Percentiles rank a stretch among this genome's conserved stretches.
Evolutionary conservation across 1,284 basidiomycete species (phyloP).

Genomic region (Vanrija pseudolonga): DNA sequence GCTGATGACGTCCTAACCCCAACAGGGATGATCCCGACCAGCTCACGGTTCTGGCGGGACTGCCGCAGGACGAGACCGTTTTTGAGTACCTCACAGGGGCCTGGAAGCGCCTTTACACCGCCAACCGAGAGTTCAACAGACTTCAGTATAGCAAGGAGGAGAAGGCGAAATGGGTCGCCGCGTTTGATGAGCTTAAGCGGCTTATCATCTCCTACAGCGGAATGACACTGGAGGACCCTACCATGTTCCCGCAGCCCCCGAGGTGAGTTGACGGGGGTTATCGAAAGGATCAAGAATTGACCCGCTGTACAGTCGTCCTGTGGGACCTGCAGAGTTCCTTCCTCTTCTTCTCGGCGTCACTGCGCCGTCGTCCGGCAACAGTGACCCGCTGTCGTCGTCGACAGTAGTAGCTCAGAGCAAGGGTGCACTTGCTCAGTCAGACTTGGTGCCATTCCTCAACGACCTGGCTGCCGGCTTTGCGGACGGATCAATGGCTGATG

Average conservation of each 20-base stretch:
- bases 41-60: conserved; percentile 67
- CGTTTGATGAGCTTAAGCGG: conserved; percentile 69
- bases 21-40: conserved; percentile 75
- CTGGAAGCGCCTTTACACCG: conserved; percentile 76
- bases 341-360: conserved; percentile 66
- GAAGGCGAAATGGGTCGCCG: conserved; percentile 58
- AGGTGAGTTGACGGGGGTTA: conserved; percentile 59
- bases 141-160: conserved; percentile 65
- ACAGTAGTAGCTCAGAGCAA: background rate
- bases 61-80: conserved; percentile 73
- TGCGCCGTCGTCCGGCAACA: conserved; percentile 53
- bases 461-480: conserved; percentile 52
- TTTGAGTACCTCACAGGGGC: conserved; percentile 88
- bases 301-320: conserved; percentile 54
- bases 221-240: conserved; percentile 80
- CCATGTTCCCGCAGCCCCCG: conserved; percentile 84
- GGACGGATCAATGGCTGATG: conserved; percentile 48
- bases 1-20: background rate
- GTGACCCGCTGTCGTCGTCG: conserved; percentile 54
- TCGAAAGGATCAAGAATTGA: background rate
- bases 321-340: conserved; percentile 74
- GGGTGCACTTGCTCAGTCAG: conserved; percentile 37
- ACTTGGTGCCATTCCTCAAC: conserved; percentile 51
- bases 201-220: conserved; percentile 88
- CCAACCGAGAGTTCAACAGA: conserved; percentile 59